These are phyloP conservation scores for Tetraselmis chui DNA, from an alignment of 139 green algal genomes.

Conservation along the genomic window DNA sequence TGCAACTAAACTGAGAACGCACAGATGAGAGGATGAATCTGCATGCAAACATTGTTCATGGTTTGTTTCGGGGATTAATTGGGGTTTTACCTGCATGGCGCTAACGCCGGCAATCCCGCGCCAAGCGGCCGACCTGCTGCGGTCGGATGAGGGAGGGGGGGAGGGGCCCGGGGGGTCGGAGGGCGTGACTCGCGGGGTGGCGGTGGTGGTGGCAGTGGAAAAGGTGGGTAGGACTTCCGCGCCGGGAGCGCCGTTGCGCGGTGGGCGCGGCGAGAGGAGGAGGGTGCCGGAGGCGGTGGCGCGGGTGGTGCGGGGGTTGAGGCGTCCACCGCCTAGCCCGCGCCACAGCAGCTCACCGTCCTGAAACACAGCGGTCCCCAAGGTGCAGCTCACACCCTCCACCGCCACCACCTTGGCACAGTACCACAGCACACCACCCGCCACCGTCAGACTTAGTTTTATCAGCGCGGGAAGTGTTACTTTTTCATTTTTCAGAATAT, in stretches of 20 bases:
- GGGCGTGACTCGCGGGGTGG: background rate
- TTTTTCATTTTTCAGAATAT: too few species aligned
- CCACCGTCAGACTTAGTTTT: too few species aligned
- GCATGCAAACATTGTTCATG: too few species aligned
- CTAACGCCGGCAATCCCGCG: background rate
- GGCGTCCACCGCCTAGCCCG: background rate
- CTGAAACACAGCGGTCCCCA: background rate
- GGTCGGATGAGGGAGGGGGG: background rate
- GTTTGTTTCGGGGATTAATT: too few species aligned
- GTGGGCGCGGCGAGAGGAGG: background rate
- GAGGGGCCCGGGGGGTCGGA: too few species aligned
- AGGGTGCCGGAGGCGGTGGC: background rate
- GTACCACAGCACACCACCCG: too few species aligned
- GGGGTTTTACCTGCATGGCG: background rate
- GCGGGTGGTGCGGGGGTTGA: background rate
- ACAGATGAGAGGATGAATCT: too few species aligned
- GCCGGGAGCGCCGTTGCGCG: too few species aligned
- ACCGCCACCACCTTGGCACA: background rate
- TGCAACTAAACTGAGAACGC: too few species aligned
- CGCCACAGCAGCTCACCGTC: background rate
- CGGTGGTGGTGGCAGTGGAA: background rate
- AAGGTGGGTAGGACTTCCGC: background rate
- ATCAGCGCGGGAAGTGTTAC: too few species aligned
- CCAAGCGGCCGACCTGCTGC: too few species aligned
- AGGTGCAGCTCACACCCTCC: background rate